Conservation (phyloP, 176 grass and related monocot genomes). For the barley (Hordeum vulgare) region DNA sequence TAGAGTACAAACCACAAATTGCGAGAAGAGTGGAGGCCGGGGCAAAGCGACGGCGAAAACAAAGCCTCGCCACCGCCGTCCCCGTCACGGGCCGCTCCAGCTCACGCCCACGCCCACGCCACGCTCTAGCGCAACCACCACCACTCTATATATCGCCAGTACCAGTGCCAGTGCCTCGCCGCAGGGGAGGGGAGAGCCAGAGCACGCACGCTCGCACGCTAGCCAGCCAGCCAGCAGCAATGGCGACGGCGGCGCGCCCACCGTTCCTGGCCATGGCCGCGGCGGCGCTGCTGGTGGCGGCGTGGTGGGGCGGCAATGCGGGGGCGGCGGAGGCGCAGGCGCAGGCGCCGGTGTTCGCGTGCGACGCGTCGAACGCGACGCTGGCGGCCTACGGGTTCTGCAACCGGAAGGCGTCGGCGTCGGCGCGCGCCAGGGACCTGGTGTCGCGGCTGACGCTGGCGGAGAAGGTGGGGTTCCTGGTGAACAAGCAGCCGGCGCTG, state of each 20-base stretch:
- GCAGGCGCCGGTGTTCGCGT: conserved; percentile 73
- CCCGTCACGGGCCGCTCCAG: conserved; percentile 43
- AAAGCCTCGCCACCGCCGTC: conserved; percentile 23
- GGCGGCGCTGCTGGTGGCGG: no score
- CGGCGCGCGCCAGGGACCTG: conserved; percentile 51
- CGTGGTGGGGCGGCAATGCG: neutral
- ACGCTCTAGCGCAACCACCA: neutral
- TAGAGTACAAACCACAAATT: conserved; percentile 12
- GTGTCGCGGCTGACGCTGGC: conserved; percentile 54
- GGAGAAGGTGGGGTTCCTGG: conserved; percentile 90
- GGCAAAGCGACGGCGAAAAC: conserved; percentile 1
- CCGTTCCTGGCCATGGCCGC: neutral
- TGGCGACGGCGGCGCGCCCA: neutral
- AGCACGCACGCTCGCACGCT: no score
- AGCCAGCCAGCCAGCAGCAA: neutral
- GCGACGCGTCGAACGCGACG: conserved; percentile 58
- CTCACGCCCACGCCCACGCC: conserved; percentile 18
- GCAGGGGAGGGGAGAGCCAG: neutral
- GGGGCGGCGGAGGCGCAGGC: conserved; percentile 28
- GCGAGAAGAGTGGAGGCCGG: neutral
- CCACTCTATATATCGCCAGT: conserved; percentile 27
- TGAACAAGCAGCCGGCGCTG: conserved; percentile 63
- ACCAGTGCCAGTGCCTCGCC: neutral
- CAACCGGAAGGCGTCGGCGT: conserved; percentile 28
- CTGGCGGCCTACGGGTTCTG: conserved; percentile 57